Base-by-base conservation (phyloP, 495 filamentous ascomycete species). In the Aspergillus saccharolyticus region DNA sequence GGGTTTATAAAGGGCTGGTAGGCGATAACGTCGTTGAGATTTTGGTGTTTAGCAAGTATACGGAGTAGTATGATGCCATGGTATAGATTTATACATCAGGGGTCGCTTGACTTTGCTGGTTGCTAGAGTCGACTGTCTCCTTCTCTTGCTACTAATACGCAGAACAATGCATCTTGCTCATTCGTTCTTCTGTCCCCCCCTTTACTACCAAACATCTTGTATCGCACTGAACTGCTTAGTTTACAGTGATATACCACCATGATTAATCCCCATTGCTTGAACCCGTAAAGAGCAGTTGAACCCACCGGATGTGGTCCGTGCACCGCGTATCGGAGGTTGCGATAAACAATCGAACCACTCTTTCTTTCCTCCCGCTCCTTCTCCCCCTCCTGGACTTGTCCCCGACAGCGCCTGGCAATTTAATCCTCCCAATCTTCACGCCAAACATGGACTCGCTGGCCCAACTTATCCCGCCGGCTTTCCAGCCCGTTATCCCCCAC, bases 381-480 rank as follows among this genome's bases (percentile, higher is more conserved):
- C 56, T 16, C 14, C 47, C 28, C 47, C 33, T 19, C 42, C n/a
- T 3, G 16, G 14, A 22, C 42, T 44, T 10, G n/a, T 19, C 45
- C 30, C 62, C 49, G 44, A 48, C 45, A 63, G 56, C 55, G 28
- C 54, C 20, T 45, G 17, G n/a, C n/a, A n/a, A n/a, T n/a, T 39
- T 44, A 46, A 65, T 24, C 44, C 28, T 33, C 33, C 50, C 25
- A 43, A 18, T 21, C 43, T 63, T 12, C 33, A 8, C 25, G 33
- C 33, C 33, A 2, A 70, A 51, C 49, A 76, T 76, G 73, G 70
- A 66, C 16, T 59, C 49, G n/a, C 60, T 69, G 19, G 44, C 65
- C 12, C 57, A 64, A 4, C 65, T 57, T 39, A 54, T 74, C 10
- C 69, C 69, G n/a, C 63, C 59, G 14, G 56, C 55, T 9, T 19